Conservation (phyloP, 352 stramenopile genomes). For the Globisporangium megalacanthum region DNA sequence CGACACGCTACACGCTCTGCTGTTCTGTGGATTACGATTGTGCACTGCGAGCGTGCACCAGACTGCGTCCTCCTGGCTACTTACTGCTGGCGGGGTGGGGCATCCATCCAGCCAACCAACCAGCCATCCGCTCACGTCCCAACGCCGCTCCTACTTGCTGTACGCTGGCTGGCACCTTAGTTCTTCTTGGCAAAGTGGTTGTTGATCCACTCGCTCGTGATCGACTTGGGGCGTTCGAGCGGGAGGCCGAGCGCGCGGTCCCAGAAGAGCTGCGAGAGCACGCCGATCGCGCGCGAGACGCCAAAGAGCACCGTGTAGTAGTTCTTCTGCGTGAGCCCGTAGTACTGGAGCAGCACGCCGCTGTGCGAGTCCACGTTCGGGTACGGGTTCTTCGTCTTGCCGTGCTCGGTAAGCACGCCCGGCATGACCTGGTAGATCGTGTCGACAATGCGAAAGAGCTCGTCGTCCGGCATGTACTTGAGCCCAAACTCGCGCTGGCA, state of each 20-base stretch:
- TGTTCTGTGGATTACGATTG: neutral
- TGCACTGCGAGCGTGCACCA: constrained; percentile 1
- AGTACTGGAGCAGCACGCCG: constrained; percentile 98
- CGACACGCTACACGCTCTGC: neutral
- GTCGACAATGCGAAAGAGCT: constrained; percentile 98
- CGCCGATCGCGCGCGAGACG: constrained; percentile 96
- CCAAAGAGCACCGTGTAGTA: constrained; percentile 99
- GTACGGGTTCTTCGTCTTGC: constrained; percentile 99
- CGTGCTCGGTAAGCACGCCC: constrained; percentile 97
- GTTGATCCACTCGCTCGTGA: constrained; percentile 98
- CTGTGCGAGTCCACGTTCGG: constrained; percentile 99
- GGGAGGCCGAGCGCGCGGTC: constrained; percentile 96
- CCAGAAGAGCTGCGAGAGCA: constrained; percentile 98
- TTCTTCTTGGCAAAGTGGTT: constrained; percentile 90
- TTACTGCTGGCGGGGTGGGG: no score
- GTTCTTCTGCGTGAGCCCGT: constrained; percentile 98
- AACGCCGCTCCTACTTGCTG: neutral
- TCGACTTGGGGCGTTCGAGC: constrained; percentile 98
- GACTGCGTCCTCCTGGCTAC: neutral
- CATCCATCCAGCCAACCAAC: no score
- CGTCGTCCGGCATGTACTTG: constrained; percentile 99
- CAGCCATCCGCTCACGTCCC: neutral
- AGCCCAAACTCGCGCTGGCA: constrained; percentile 99
- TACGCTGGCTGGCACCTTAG: constrained; percentile 22
- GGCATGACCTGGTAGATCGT: constrained; percentile 99